These are phyloP conservation scores for Lactifluus echinatus DNA, from an alignment of 768 basidiomycete genomes.

Conservation along the genomic window DNA sequence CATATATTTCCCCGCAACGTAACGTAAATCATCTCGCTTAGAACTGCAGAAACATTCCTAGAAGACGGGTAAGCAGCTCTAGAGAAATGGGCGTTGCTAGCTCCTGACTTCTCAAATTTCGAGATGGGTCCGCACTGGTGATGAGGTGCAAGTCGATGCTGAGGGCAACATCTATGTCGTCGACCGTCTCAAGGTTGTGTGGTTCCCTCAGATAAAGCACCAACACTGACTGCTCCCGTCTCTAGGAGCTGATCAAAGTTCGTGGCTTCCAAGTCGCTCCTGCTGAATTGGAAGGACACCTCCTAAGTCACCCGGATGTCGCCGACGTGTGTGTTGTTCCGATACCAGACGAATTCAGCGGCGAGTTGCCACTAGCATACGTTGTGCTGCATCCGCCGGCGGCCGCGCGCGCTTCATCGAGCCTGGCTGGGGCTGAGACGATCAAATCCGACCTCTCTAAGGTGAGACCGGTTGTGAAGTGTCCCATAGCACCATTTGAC, in stretches of 20 bases:
- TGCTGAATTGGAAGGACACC: slow-evolving; percentile 59
- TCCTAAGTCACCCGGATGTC: slow-evolving; percentile 52
- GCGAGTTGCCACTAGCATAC: slow-evolving; percentile 65
- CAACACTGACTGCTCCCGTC: slow-evolving; percentile 17
- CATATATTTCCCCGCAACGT: background rate
- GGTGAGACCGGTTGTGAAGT: background rate
- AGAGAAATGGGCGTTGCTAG: background rate
- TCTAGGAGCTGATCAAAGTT: slow-evolving; percentile 58
- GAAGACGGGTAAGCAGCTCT: slow-evolving; percentile 40
- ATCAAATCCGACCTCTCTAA: slow-evolving; percentile 15
- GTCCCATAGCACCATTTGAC: background rate
- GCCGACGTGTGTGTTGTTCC: slow-evolving; percentile 58
- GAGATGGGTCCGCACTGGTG: slow-evolving; percentile 64
- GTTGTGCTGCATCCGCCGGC: slow-evolving; percentile 38
- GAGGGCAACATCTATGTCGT: slow-evolving; percentile 51
- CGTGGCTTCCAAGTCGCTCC: slow-evolving; percentile 68
- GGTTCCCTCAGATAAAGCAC: background rate
- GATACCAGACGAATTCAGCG: slow-evolving; percentile 59
- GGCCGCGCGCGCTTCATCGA: slow-evolving; percentile 3
- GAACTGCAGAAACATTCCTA: slow-evolving; percentile 60
- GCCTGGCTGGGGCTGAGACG: background rate
- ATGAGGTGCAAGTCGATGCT: slow-evolving; percentile 46
- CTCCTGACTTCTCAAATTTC: background rate
- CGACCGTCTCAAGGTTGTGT: slow-evolving; percentile 49
- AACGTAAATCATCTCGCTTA: slow-evolving; percentile 21